Base-by-base conservation (phyloP, 1,139 yeast species). In the Yamadazyma friedrichii region DNA sequence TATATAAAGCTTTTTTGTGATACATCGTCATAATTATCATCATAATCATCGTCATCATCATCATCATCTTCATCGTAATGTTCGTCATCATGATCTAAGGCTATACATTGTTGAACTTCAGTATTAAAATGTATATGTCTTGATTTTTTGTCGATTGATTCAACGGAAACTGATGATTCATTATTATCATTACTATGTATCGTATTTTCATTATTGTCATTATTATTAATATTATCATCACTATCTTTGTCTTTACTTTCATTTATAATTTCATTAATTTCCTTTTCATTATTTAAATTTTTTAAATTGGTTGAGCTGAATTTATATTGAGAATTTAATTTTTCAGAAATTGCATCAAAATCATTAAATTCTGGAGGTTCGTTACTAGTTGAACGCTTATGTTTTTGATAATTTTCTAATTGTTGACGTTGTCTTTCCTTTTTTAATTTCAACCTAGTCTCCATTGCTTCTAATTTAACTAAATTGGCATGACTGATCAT, bases 61-160 rank as follows among this genome's bases (percentile, higher is more conserved):
- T 51, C 45, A 24, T 50, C 52, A 20, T 39, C 36, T 10, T 39
- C 55, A 38, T 63, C 69, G 22, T 69, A 76, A 35, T 69, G 66
- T 37, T 65, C 71, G 9, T 64, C 57, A 38, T 50, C 58, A 12
- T 62, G 56, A 46, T 81, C 80, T 15, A 88, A 59, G 0, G 95
- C 88, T 45, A 86, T 80, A 61, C 98, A 91, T 63, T 93, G 98
- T 58, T 87, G 91, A 22, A 93, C 98, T 44, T 89, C 80, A 56
- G 88, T 95, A 57, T 85, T 91, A 64, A 93, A 93, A 64, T 89
- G 98, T 43, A 91, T 89, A 50, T 77, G 93, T 47, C 93, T 40
- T 15, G 47, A 29, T 22, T 39, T 42, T 12, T 47, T 48, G 28
- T 39, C 42, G 10, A 30, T 27, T 12, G 39, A 38, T n/a, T 31